Base-by-base conservation (phyloP, 176 grass and related monocot species). In the Themeda triandra region DNA sequence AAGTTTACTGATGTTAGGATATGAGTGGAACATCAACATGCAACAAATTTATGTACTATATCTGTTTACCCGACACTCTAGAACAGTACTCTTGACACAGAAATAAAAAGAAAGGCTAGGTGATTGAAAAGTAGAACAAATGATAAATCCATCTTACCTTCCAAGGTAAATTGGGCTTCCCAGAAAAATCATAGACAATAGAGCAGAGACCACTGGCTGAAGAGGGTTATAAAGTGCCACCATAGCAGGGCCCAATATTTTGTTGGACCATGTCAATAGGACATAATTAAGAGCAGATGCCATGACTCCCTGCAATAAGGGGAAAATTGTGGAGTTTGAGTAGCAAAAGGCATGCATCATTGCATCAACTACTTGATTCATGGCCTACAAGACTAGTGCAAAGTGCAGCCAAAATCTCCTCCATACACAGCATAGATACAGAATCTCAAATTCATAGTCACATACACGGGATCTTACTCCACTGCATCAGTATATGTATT, bases 211-310 rank as follows among this genome's bases (percentile, higher is more conserved):
- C 58, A 93, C 71, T 81, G 96, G 96, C 71, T 95, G 96, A 62
- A 98, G 92, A 39, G 96, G 96, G 71, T 82, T 95, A 79, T 98
- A 95, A 31, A 98, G 69, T 77, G 96, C 88, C 73, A 98, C 93
- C 77, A 98, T 88, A 80, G 91, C 83, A 83, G 96, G 96, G 51
- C 96, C 96, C 73, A 95, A 19, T 88, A 93, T 92, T 86, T 98
- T 95, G 79, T 95, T 98, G 77, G 91, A 90, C 96, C 93, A 95
- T 88, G 96, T 98, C 86, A 98, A 78, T 75, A 93, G 24, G 79
- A 92, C 78, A 83, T 90, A 89, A 86, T 93, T 98, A 77, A 95
- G 68, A 83, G 96, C 93, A 85, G 96, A 98, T 63, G 91, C 89
- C 63, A 87, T 59, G 64, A 98, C 37, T 33, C 96, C 96, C 96